Base-by-base conservation (phyloP, 2,329 filamentous ascomycete genomes). In the Diaporthe capsici region DNA sequence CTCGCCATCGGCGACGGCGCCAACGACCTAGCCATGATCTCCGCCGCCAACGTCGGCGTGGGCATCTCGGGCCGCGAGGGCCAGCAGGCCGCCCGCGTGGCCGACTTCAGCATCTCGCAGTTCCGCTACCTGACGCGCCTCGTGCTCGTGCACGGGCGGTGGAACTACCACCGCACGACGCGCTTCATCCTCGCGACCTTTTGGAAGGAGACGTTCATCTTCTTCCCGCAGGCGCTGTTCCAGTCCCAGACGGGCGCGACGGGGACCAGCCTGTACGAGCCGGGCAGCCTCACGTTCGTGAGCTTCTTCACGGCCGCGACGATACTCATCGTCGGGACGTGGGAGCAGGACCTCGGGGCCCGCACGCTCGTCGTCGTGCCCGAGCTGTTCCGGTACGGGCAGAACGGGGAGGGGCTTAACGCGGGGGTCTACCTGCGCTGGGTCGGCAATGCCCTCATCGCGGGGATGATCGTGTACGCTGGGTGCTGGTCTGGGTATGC, bases 301-400 rank as follows among this genome's bases (percentile, higher is more conserved):
- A 98, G 98, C 82, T 89, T 98, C 20, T 98, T 98, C 84, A 98
- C 96, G 0, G 96, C 94, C 75, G 87, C 98, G 2, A 92, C 93
- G 57, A 94, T 97, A 31, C 97, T 98, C 77, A 94, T 97, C 80
- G 90, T 97, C 78, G 96, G 95, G 17, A 93, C 98, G 28, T 98
- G 97, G 85, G 96, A 98, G 81, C 95, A 98, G 82, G 96, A 98
- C 81, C 88, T 98, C 2, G 87, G 89, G 4, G 93, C 95, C 0
- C 91, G 95, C 39, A 98, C 96, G 0, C 88, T 98, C 2, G 88
- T 98, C 22, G 96, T 96, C 0, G 93, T 98, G 0, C 96, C 96
- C 0, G 96, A 98, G 83, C 89, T 98, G 2, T 98, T 98, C 83
- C 91, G 92, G 17, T 94, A 93, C 78, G 95, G 95, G 4, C 95